Base-by-base conservation (phyloP, 495 filamentous ascomycete genomes). In the Penicillium riverlandense region DNA sequence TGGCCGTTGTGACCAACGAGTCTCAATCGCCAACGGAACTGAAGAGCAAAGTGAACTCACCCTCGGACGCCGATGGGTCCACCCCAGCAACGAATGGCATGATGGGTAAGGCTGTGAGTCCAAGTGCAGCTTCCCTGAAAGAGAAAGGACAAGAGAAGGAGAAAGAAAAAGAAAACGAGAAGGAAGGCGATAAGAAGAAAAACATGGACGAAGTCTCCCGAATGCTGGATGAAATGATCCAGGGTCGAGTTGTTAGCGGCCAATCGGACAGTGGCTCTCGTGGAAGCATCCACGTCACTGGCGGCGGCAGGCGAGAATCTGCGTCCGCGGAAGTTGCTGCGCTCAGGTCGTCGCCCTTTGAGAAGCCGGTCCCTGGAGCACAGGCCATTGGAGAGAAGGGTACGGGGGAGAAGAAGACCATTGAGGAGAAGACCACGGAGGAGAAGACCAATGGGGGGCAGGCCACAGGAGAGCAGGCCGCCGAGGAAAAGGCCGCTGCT, bases 181-280 rank as follows among this genome's bases (percentile, higher is more conserved):
- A 59, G 22, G 59, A 60, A n/a, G 77, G 52, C 2, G 51, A 72
- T 43, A 75, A 80, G 45, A 77, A 76, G 27, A 83, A 77, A 70
- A 84, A 85, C 45, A 82, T 90, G 37, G 87, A 92, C 50, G 88
- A 95, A 61, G 86, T 95, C 76, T 92, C 85, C 42, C 76, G 80
- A 37, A 88, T 96, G 66, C 76, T 96, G 29, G 89, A 96, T 50
- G 86, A 92, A 62, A 96, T 96, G 90, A 92, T 96, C 46, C 85
- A 88, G 61, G 84, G 88, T 56, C 80, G 85, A 14, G 84, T 90
- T 40, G 85, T 89, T 49, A 73, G 71, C 28, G 84, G 84, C 11
- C 75, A 82, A 38, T 52, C 84, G 35, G 67, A 84, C 27, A 76
- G 82, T 43, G 73, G 79, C 35, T 62, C 64, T 29, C 70, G 79